A percentile compares a stretch with the other conserved stretches of the same genome.
These are phyloP conservation scores for Pythium periplocum DNA, from an alignment of 352 stramenopile genomes.

Conservation along the genomic window DNA sequence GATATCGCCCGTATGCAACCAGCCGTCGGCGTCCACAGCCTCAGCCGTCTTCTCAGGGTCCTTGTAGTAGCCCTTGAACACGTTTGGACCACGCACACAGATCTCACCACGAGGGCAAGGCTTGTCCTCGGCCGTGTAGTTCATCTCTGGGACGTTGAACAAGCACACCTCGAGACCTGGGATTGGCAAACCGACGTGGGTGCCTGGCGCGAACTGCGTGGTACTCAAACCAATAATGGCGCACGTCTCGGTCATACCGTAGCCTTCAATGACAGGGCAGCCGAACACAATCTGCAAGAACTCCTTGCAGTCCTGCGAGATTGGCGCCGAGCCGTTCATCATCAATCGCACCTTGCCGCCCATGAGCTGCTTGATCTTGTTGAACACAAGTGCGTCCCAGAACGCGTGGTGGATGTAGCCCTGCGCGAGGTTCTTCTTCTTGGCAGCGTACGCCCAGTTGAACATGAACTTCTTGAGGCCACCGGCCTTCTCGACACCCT, in stretches of 20 bases:
- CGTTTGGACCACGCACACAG: conserved; percentile 76
- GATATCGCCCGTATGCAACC: conserved; percentile 97
- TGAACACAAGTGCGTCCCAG: conserved; percentile 95
- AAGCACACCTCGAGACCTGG: conserved; percentile 88
- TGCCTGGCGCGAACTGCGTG: conserved; percentile 32
- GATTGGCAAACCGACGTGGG: conserved; percentile 90
- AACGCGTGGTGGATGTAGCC: conserved; percentile 54
- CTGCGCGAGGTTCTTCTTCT: conserved; percentile 25
- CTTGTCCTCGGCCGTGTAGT: conserved; percentile 77
- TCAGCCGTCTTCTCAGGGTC: conserved; percentile 89
- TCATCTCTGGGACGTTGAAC: conserved; percentile 95
- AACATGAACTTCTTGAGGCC: conserved; percentile 29
- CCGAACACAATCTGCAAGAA: conserved; percentile 93
- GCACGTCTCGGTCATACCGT: conserved; percentile 91
- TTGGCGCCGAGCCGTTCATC: conserved; percentile 91
- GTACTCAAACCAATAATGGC: conserved; percentile 34
- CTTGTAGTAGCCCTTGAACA: conserved; percentile 94
- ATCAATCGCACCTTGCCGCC: conserved; percentile 89
- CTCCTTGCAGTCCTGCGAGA: conserved; percentile 90
- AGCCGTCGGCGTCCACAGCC: conserved; percentile 90
- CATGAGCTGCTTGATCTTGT: conserved; percentile 90
- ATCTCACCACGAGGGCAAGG: conserved; percentile 74
- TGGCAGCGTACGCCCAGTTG: conserved; percentile 34
- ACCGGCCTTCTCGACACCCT: conserved; percentile 23
- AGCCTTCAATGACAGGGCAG: conserved; percentile 90